Evolutionary conservation across 768 basidiomycete genomes (phyloP).

Genomic region (Auriscalpium microsporum): DNA sequence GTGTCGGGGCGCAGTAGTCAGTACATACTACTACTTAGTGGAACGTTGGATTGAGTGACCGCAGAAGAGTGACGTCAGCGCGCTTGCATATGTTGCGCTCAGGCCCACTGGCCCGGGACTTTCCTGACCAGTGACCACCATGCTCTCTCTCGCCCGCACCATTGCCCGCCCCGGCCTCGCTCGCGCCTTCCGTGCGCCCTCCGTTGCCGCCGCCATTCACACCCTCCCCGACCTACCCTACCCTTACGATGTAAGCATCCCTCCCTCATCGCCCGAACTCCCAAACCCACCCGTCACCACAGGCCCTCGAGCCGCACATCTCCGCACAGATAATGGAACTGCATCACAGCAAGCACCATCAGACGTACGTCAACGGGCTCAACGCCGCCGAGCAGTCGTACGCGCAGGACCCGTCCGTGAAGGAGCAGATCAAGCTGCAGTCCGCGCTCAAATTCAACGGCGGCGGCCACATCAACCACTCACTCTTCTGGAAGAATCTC

Average conservation of each 20-base stretch:
- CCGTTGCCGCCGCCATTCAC: conserved; percentile 37
- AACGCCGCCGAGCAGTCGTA: conserved; percentile 90
- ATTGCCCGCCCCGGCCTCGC: conserved; percentile 35
- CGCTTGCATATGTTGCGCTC: too few relatives aligned
- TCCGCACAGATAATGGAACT: conserved; percentile 88
- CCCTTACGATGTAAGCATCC: conserved; percentile 54
- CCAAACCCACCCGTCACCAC: conserved; percentile 5
- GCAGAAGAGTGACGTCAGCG: too few relatives aligned
- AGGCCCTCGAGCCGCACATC: conserved; percentile 91
- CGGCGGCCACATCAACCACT: conserved; percentile 95
- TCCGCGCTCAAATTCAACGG: conserved; percentile 95
- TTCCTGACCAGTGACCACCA: conserved; percentile 19
- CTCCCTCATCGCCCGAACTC: conserved; percentile 8
- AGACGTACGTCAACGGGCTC: conserved; percentile 89
- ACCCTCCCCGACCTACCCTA: conserved; percentile 78
- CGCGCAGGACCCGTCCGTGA: conserved; percentile 51
- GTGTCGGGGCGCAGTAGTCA: too few relatives aligned
- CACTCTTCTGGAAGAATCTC: conserved; percentile 97
- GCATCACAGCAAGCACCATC: conserved; percentile 88
- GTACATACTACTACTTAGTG: too few relatives aligned
- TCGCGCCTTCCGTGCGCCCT: conserved; percentile 37
- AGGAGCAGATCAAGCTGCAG: conserved; percentile 78
- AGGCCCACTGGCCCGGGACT: too few relatives aligned
- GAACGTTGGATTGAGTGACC: too few relatives aligned
- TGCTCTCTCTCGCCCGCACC: conserved; percentile 43